phyloP scores from a whole-genome alignment of 768 basidiomycete species.

The Amanita pallidorosea region DNA sequence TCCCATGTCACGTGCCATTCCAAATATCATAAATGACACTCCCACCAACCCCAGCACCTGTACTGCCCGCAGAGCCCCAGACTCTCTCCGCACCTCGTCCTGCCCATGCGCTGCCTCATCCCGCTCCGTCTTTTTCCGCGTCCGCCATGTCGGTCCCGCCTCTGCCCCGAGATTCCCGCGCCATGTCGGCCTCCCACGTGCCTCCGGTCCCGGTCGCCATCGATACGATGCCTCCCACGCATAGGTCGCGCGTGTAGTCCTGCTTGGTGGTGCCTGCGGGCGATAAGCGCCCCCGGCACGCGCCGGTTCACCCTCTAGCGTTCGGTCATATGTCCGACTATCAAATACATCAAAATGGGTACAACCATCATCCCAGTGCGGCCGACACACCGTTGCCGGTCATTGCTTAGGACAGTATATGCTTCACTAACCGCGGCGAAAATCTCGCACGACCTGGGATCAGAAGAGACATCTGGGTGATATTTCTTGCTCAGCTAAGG shows the following conservation, averaged over 20 bases:
- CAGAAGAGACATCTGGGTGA: constrained; percentile 38
- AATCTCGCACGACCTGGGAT: constrained; percentile 25
- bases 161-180: background rate
- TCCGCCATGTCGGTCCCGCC: background rate
- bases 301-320: constrained; percentile 18
- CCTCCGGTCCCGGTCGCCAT: constrained; percentile 13
- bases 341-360: background rate
- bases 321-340: constrained; percentile 36
- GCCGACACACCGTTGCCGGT: constrained; percentile 26
- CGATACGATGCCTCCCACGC: constrained; percentile 27
- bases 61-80: constrained; percentile 16
- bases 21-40: constrained; percentile 13
- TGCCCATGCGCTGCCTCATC: constrained; percentile 10
- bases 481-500: constrained; percentile 33
- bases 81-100: constrained; percentile 17
- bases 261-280: constrained; percentile 16
- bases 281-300: background rate
- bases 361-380: background rate
- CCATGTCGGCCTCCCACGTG: constrained; percentile 9
- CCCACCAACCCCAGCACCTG: constrained; percentile 17
- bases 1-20: constrained; percentile 5
- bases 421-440: constrained; percentile 33
- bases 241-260: constrained; percentile 23
- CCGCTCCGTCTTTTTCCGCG: constrained; percentile 6
- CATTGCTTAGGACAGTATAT: constrained; percentile 32